These are phyloP conservation scores for Talaromyces sp. DNA, from an alignment of 2,329 filamentous ascomycete genomes.

Conservation along the genomic window DNA sequence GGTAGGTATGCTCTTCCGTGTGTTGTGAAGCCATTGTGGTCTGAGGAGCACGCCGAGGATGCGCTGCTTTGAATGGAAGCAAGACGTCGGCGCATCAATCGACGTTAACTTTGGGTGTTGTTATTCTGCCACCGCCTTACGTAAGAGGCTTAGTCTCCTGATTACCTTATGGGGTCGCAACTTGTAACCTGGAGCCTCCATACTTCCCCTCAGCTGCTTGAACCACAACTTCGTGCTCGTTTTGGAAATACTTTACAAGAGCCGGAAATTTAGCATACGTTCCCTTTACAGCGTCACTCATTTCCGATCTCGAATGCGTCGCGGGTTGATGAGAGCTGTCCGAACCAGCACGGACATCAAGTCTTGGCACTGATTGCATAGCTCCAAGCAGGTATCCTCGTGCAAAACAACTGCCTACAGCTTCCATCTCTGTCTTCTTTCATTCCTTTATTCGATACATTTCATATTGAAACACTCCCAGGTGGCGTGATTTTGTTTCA, in stretches of 20 bases:
- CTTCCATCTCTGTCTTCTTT: not conserved
- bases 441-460: not conserved
- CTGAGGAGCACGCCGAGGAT: conserved; percentile 21
- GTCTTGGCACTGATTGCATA: conserved; percentile 16
- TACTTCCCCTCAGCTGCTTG: not conserved
- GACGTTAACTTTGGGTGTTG: conserved; percentile 18
- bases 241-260: not conserved
- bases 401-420: conserved; percentile 6
- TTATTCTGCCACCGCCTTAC: conserved; percentile 21
- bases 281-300: not conserved
- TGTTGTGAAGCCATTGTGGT: conserved; percentile 50
- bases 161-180: not conserved
- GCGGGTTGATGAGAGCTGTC: not conserved
- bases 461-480: not conserved
- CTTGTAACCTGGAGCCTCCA: not conserved
- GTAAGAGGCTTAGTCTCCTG: conserved; percentile 10
- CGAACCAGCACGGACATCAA: not conserved
- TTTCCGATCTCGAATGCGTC: not conserved
- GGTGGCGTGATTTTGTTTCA: not conserved
- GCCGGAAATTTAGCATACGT: not conserved
- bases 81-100: conserved; percentile 4
- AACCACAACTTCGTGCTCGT: not conserved
- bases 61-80: conserved; percentile 18
- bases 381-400: conserved; percentile 11
- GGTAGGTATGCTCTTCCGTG: conserved; percentile 56